Evolutionary conservation across 1,139 yeast genomes (phyloP).

Genomic region (Scheffersomyces titani): DNA sequence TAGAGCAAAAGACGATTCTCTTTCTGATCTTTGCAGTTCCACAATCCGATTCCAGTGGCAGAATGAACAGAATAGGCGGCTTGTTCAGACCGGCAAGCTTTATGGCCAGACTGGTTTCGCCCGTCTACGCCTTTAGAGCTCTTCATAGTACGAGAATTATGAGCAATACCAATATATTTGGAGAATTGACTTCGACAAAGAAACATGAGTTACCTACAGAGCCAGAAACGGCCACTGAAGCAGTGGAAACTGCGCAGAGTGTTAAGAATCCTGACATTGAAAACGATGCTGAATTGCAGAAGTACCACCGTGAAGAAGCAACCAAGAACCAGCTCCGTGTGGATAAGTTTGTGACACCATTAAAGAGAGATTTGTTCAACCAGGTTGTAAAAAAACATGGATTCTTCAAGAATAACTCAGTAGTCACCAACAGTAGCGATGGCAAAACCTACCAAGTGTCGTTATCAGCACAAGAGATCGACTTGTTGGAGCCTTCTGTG

Average conservation of each 20-base stretch:
- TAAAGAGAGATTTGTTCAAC: slow-evolving; percentile 66
- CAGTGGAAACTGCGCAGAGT: slow-evolving; percentile 9
- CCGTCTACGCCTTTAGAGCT: not conserved
- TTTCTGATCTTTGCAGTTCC: not conserved
- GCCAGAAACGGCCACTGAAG: slow-evolving; percentile 10
- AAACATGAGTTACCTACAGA: slow-evolving; percentile 9
- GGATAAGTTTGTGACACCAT: slow-evolving; percentile 60
- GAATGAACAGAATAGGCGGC: slow-evolving; percentile 1
- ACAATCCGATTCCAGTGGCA: not conserved
- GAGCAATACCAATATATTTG: slow-evolving; percentile 23
- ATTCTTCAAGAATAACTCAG: slow-evolving; percentile 68
- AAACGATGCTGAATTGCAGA: slow-evolving; percentile 37
- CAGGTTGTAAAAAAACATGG: slow-evolving; percentile 66
- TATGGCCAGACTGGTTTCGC: not conserved
- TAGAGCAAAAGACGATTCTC: slow-evolving; percentile 2
- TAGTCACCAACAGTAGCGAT: slow-evolving; percentile 44
- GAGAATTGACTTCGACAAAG: slow-evolving; percentile 26
- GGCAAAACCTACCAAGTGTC: slow-evolving; percentile 57
- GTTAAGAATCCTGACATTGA: slow-evolving; percentile 17
- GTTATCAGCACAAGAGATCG: slow-evolving; percentile 66
- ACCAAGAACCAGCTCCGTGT: slow-evolving; percentile 26
- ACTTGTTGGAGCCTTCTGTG: slow-evolving; percentile 80
- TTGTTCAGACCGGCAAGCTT: not conserved
- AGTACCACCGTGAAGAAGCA: slow-evolving; percentile 33
- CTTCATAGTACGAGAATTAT: slow-evolving; percentile 11